Conservation (phyloP, 495 filamentous ascomycete genomes). For the Melanomma pulvis-pyrius region DNA sequence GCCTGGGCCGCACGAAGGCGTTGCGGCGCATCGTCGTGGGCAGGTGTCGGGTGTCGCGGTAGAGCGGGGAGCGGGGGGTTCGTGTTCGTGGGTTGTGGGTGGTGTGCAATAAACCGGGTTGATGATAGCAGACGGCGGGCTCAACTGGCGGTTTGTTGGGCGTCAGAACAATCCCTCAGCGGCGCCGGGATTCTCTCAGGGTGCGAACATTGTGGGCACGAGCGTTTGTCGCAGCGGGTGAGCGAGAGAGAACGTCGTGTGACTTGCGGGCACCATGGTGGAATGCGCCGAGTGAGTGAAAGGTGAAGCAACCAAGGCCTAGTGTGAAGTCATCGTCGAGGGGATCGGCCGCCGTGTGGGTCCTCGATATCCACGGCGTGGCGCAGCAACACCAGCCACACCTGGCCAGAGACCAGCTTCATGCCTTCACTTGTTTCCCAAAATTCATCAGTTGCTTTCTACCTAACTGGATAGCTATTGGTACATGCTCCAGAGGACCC, state of each 20-base stretch:
- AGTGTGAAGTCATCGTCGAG: background rate
- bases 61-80: background rate
- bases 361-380: too few species aligned
- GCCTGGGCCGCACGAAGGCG: conserved; percentile 27
- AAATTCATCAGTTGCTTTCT: background rate
- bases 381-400: background rate
- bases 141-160: conserved; percentile 21
- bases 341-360: background rate
- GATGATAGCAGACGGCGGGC: background rate
- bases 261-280: background rate
- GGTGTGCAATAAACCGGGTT: background rate
- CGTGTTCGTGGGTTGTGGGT: conserved; percentile 3
- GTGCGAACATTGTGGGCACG: conserved; percentile 20
- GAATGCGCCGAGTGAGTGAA: background rate
- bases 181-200: conserved; percentile 17
- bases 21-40: conserved; percentile 34
- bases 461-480: background rate
- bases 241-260: conserved; percentile 2
- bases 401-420: background rate
- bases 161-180: conserved; percentile 11
- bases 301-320: background rate
- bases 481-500: background rate
- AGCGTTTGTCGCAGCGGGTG: conserved; percentile 20
- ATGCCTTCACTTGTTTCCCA: background rate
- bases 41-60: background rate